Evolutionary conservation across 441 rosid species (phyloP), one percentile per base, ranked within the genome.

Genomic region (Francoa sonchifolia): DNA sequence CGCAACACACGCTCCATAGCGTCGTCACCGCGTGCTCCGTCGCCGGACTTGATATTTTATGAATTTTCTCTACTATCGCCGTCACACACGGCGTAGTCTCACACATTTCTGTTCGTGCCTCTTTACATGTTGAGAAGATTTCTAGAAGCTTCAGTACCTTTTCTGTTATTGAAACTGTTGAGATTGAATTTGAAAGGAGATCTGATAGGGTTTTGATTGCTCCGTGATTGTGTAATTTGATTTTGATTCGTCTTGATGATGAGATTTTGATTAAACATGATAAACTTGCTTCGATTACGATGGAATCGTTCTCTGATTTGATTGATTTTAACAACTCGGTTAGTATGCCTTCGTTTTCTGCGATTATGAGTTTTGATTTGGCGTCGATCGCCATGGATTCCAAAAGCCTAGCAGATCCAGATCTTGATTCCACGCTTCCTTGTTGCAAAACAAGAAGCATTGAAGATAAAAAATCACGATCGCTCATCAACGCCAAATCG

Each of bases 11-110:
- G 20, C 78, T 62, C 97, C 97, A 87, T 39, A 83, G 63, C 19
- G 76, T 68, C 55, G 74, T 61, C 45, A 80, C 89, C n/a, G 93
- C 81, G 15, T 73, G 82, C 56, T 87, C 93, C 62, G 97, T 80
- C 44, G 89, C 76, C 21, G 53, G 46, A n/a, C 44, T 42, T 6
- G 96, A 79, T 3, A 76, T 82, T 42, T 85, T 89, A 66, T 82
- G 47, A 42, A 77, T 45, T 63, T 62, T 79, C 42, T 62, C 66
- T 52, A 77, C 73, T 9, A 89, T 69, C 16, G 79, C 81, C 52
- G 69, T 75, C 36, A 68, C 47, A 40, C 89, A 72, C 23, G 21
- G 41, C 2, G 61, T 17, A 42, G 66, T 79, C 0, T 44, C 35
- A 19, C 72, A 58, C 4, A 82, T 59, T 62, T 69, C 80, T 15